These are phyloP conservation scores for Rhodamnia rubescens DNA, from an alignment of 345 rosid genomes.

Conservation along the genomic window DNA sequence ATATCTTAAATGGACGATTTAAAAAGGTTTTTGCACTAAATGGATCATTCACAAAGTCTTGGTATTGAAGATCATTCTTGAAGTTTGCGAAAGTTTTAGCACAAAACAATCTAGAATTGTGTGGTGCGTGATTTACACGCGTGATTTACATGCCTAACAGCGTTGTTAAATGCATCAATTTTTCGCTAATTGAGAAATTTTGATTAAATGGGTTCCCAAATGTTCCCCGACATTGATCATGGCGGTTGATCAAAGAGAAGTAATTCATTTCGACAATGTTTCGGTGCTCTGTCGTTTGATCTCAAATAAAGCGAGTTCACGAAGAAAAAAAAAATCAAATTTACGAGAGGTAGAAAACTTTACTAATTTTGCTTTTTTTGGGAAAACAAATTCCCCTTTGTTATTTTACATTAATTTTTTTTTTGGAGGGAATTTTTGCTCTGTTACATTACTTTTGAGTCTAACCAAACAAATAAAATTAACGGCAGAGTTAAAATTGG, in stretches of 20 bases:
- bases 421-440: too few relatives aligned
- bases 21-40: not conserved
- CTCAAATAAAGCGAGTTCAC: not conserved
- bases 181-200: not conserved
- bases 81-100: not conserved
- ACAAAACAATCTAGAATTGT: not conserved
- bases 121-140: accelerated
- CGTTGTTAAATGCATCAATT: not conserved
- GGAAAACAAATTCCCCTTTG: too few relatives aligned
- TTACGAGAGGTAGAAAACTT: too few relatives aligned
- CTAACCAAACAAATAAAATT: too few relatives aligned
- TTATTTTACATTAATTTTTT: too few relatives aligned
- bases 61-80: not conserved
- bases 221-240: not conserved
- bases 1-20: not conserved
- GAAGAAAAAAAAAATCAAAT: too few relatives aligned
- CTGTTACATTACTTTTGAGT: too few relatives aligned
- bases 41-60: not conserved
- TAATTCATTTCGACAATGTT: not conserved
- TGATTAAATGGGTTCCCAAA: not conserved
- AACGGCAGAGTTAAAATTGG: not conserved
- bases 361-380: too few relatives aligned
- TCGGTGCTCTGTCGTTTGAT: accelerated
- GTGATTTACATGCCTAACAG: accelerated
- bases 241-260: not conserved